These are phyloP conservation scores for Hypoxylon rubiginosum DNA, from an alignment of 2,329 filamentous ascomycete genomes.

Conservation along the genomic window DNA sequence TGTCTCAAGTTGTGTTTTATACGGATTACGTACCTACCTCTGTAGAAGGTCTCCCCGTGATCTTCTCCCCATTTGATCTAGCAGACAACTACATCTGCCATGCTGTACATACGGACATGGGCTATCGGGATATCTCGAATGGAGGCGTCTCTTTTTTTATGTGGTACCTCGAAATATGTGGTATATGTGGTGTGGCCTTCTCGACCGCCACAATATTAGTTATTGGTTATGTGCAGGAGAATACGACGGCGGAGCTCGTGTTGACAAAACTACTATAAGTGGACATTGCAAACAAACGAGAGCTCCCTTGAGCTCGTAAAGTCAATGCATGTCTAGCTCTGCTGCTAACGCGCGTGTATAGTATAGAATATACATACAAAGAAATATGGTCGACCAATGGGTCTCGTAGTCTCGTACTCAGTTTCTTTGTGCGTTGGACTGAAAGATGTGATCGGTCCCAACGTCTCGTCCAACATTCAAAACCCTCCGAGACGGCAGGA, in stretches of 20 bases:
- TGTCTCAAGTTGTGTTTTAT: constrained; percentile 41
- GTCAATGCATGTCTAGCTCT: constrained; percentile 12
- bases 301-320: background rate
- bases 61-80: constrained; percentile 15
- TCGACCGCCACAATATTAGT: constrained; percentile 23
- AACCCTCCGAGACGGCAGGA: constrained; percentile 18
- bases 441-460: constrained; percentile 12
- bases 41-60: constrained; percentile 8
- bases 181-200: constrained; percentile 22
- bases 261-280: constrained; percentile 23
- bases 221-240: constrained; percentile 27
- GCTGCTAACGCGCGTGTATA: constrained; percentile 3
- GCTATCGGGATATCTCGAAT: constrained; percentile 15
- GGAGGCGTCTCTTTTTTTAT: background rate
- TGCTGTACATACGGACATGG: constrained; percentile 3
- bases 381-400: constrained; percentile 10
- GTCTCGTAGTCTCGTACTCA: constrained; percentile 18
- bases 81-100: constrained; percentile 4
- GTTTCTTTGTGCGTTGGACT: constrained; percentile 22
- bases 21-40: constrained; percentile 6
- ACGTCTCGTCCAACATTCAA: constrained; percentile 17
- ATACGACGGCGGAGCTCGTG: constrained; percentile 36
- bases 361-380: constrained; percentile 5
- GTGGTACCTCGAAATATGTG: constrained; percentile 3
- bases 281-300: constrained; percentile 13